Conservation (phyloP, 805 yeast species). For the Candida yuanshanica region DNA sequence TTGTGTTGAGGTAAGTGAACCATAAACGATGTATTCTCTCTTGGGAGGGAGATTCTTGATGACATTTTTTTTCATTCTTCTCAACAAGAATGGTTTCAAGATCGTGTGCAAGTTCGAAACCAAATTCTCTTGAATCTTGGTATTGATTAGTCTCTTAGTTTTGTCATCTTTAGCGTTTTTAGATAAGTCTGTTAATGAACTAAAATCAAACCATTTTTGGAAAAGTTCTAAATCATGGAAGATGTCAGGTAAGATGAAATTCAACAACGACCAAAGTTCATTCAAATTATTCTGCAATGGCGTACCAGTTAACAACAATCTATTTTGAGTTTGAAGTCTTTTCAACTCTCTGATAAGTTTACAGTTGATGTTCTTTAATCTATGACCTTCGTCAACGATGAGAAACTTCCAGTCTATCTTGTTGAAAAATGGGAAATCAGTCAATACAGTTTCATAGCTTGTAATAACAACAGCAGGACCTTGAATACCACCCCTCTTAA, state of each 20-base stretch:
- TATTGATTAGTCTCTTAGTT: constrained; percentile 48
- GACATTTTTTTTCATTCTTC: constrained; percentile 77
- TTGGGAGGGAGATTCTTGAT: constrained; percentile 74
- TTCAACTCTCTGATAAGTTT: constrained; percentile 67
- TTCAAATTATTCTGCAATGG: constrained; percentile 88
- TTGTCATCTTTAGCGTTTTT: constrained; percentile 27
- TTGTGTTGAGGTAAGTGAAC: constrained; percentile 61
- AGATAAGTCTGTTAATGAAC: constrained; percentile 42
- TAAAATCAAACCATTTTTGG: constrained; percentile 91
- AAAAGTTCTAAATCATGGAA: constrained; percentile 86
- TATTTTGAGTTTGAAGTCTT: constrained; percentile 56
- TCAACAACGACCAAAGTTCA: constrained; percentile 88
- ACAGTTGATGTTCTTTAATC: constrained; percentile 82
- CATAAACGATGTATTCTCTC: constrained; percentile 79
- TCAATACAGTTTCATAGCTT: constrained; percentile 73
- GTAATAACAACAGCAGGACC: constrained; percentile 58
- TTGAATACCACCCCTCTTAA: constrained; percentile 16
- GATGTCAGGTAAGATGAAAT: constrained; percentile 88
- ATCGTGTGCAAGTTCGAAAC: constrained; percentile 80
- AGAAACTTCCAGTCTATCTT: constrained; percentile 68
- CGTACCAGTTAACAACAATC: constrained; percentile 89
- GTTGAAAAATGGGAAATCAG: constrained; percentile 55
- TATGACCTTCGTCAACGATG: constrained; percentile 94
- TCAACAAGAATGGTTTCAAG: constrained; percentile 76
- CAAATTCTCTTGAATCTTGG: constrained; percentile 52